Percentiles rank a stretch among this genome's conserved stretches.
phyloP scores from a whole-genome alignment of 352 stramenopile genomes.

The Bremia lactucae region DNA sequence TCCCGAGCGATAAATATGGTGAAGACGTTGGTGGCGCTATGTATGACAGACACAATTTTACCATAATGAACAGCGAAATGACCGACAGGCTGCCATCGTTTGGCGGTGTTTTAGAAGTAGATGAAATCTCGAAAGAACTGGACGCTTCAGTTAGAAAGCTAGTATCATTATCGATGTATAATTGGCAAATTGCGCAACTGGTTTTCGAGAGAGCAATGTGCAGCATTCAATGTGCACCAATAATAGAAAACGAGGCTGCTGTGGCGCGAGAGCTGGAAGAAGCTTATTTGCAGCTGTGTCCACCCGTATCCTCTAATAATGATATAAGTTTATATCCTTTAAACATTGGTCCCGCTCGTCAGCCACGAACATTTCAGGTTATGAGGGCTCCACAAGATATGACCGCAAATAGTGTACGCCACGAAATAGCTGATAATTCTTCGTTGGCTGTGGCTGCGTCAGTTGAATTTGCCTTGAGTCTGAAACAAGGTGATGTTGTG shows the following conservation, averaged over 20 bases:
- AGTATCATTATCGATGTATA: conserved; percentile 48
- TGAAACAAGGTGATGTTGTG: conserved; percentile 50
- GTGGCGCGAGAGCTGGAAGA: conserved; percentile 38
- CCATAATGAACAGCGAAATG: conserved; percentile 18
- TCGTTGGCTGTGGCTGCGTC: conserved; percentile 42
- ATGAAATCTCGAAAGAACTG: conserved; percentile 57
- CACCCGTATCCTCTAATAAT: conserved; percentile 6
- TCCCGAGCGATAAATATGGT: conserved; percentile 15
- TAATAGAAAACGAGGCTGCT: conserved; percentile 36
- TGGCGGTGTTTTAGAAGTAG: conserved; percentile 48
- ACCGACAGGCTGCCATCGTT: conserved; percentile 29
- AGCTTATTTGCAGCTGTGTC: conserved; percentile 46
- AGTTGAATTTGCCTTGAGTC: conserved; percentile 50
- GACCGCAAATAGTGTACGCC: conserved; percentile 35
- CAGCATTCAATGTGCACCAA: conserved; percentile 38
- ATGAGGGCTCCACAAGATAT: conserved; percentile 36
- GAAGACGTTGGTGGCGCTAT: conserved; percentile 11
- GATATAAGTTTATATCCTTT: conserved; percentile 6
- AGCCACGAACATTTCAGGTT: conserved; percentile 21
- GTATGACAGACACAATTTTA: conserved; percentile 5
- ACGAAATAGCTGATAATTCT: conserved; percentile 23
- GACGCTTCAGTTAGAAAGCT: conserved; percentile 40
- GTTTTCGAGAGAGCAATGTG: conserved; percentile 46
- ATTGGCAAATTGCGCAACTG: conserved; percentile 56
- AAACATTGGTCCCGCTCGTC: conserved; percentile 4